Base-by-base conservation (phyloP, 306 rosid species). In the Pyrus communis region DNA sequence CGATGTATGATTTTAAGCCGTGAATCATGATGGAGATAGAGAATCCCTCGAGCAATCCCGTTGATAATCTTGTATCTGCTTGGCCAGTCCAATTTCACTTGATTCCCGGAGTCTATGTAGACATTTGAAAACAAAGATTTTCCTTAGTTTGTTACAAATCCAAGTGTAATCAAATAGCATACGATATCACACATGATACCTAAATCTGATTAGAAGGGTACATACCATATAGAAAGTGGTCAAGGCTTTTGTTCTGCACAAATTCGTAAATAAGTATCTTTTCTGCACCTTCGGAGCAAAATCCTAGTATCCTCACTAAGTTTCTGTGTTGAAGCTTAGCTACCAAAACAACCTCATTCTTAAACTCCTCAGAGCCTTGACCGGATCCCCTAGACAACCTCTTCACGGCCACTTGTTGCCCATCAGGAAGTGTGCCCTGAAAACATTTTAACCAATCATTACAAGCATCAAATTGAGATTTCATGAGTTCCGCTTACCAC, bases 1-100 rank as follows among this genome's bases (percentile, higher is more conserved):
- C 85, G 81, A 31, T 81, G 87, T 17, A 81, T 84, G 60, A 84
- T 81, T 46, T 43, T 71, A 14, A 84, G 80, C 13, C 78, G 62
- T 49, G 85, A 84, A 69, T 84, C 87, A 27, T 84, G 69, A 15
- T 81, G 87, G 28, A 81, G 82, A 60, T 81, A 84, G 7, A 75
- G 35, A 14, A 84, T 42, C 28, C 85, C 85, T 33, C 78, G 62
- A 75, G 83, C 79, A 64, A 78, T 81, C 14, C 79, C 83, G 0
- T 38, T 70, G 12, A 84, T 75, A 13, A 81, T 78, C 28, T 78
- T 84, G 81, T 67, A 77, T 9, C 88, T 71, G 6, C 1, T 66
- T 10, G 64, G 35, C 88, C 85, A 84, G 70, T 75, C 75, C 73
- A 84, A 49, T 6, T 78, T 23, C 4, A 27, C 57, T 49, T 28